Evolutionary conservation across 2,329 filamentous ascomycete species (phyloP).

Genomic region (Fusarium sterilihyphosum): DNA sequence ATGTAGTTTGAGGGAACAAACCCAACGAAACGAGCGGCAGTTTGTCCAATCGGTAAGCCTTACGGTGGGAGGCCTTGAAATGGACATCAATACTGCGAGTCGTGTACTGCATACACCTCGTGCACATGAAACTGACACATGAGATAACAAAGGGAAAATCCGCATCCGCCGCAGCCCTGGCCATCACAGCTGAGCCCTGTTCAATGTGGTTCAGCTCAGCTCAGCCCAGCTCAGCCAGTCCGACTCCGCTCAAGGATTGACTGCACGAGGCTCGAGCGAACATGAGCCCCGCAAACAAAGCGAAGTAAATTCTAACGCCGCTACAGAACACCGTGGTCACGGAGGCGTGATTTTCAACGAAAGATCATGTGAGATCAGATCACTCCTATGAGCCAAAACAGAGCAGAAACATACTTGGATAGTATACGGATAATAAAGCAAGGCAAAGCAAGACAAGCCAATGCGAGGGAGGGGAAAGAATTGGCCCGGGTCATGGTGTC

Average conservation of each 20-base stretch:
- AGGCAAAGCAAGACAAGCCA: background rate
- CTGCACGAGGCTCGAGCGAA: background rate
- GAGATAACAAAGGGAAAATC: conserved; percentile 14
- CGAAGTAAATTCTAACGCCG: conserved; percentile 27
- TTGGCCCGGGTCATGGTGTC: conserved; percentile 25
- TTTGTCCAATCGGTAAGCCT: conserved; percentile 20
- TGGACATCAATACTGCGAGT: conserved; percentile 20
- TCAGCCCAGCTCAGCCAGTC: background rate
- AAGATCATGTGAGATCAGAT: conserved; percentile 4
- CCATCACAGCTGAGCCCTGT: conserved; percentile 1
- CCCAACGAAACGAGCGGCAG: conserved; percentile 1
- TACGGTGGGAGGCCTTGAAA: conserved; percentile 1
- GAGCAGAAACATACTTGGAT: background rate
- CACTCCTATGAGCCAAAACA: background rate
- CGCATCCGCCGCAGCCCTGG: background rate
- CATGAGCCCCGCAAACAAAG: conserved; percentile 20
- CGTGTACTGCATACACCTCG: conserved; percentile 9
- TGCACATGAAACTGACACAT: conserved; percentile 17
- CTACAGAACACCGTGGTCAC: conserved; percentile 5
- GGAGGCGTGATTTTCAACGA: conserved; percentile 1
- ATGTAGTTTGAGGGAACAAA: conserved; percentile 5
- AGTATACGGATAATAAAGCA: background rate
- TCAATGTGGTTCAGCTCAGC: background rate
- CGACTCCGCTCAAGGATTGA: background rate
- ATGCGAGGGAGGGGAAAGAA: background rate